Base-by-base conservation (phyloP, 139 green algal species). In the Coelastrella sp. region DNA sequence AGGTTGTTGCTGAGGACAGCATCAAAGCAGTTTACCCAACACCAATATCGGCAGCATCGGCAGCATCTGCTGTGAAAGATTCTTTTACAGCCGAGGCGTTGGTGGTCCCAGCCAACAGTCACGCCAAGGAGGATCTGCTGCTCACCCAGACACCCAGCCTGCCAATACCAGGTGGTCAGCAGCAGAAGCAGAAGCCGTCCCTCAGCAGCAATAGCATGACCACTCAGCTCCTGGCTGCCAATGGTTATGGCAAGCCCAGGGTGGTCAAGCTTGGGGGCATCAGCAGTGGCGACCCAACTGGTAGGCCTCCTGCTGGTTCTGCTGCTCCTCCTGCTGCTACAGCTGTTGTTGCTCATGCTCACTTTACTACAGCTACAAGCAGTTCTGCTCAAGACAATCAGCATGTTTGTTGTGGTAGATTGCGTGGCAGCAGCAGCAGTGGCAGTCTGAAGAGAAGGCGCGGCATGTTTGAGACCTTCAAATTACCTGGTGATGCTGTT, bases 391-490 rank as follows among this genome's bases (percentile, higher is more conserved):
- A 49, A 49, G 35, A 49, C 68, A 25, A 76, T 76, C 68, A 85
- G 79, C 79, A 19, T 49, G 79, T 85, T 85, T 85, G 79, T 85
- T 66, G 78, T 27, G 78, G 63, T 17, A 70, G 35, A 49, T 49
- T 49, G 35, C 35, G 35, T 49, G 35, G 35, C 35, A 49, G 35
- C 35, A 49, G 35, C 35, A 49, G 35, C 35, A 49, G 35, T 3
- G 3, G 35, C 35, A 49, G 35, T 49, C 3, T 49, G 35, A 49
- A 49, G 35, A 49, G 35, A 49, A 49, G 35, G 35, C 35, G 35
- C 35, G 35, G 35, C 3, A 49, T 49, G 35, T 49, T 49, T 49
- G 35, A 49, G 35, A 49, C 35, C 35, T 49, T 49, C 35, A 49
- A 49, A 49, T 49, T 49, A 49, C 35, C 35, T 49, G 35, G 35